Percentiles rank a stretch among this genome's conserved stretches.
phyloP scores from a whole-genome alignment of 139 green algal species.

The Picochlorum sp. region DNA sequence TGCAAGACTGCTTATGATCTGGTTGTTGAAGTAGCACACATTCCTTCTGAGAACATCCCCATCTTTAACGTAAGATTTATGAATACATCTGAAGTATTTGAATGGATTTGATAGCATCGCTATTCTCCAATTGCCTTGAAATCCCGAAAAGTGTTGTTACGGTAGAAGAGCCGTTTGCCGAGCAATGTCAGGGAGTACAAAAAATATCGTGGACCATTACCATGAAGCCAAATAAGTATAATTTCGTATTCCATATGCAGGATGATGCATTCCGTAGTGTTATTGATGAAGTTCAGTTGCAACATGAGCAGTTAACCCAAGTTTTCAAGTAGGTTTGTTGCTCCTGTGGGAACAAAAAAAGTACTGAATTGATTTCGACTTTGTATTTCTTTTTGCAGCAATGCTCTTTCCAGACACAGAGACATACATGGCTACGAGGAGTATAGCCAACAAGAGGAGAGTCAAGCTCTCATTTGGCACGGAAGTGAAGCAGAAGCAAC shows the following conservation, averaged over 20 bases:
- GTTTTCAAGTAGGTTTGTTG: slow-evolving; percentile 28
- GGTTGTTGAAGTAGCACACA: slow-evolving; percentile 20
- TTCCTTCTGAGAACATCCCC: slow-evolving; percentile 21
- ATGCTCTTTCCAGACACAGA: background rate
- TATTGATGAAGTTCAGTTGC: slow-evolving; percentile 29
- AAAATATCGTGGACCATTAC: background rate
- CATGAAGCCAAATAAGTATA: background rate
- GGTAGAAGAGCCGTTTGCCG: too few relatives aligned
- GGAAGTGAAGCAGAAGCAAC: slow-evolving; percentile 28
- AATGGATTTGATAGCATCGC: too few relatives aligned
- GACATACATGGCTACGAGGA: background rate
- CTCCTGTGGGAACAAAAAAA: background rate
- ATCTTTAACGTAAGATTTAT: slow-evolving; percentile 30
- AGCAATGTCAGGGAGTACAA: too few relatives aligned
- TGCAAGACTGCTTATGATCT: slow-evolving; percentile 25
- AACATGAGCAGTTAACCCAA: slow-evolving; percentile 16
- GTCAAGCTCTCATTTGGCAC: slow-evolving; percentile 2
- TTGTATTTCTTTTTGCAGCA: background rate
- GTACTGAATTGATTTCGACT: background rate
- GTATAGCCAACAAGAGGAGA: background rate
- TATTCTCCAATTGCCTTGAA: too few relatives aligned
- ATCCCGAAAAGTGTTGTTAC: too few relatives aligned
- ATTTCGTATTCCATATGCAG: slow-evolving; percentile 4
- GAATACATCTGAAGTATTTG: too few relatives aligned
- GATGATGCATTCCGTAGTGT: slow-evolving; percentile 30